phyloP scores from a whole-genome alignment of 306 rosid species.

The Fagus crenata region DNA sequence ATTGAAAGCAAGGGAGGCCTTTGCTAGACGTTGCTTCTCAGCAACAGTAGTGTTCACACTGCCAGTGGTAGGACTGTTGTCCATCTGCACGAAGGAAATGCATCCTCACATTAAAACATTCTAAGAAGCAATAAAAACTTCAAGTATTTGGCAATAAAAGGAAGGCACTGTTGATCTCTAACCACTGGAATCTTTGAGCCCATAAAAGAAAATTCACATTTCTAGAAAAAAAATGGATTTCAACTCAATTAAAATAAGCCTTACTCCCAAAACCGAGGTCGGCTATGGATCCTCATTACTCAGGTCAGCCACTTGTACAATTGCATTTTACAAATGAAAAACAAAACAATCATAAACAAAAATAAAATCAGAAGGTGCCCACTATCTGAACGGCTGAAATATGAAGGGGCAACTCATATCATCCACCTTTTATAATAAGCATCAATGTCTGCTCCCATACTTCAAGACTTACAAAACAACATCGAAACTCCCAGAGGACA shows the following conservation, averaged over 20 bases:
- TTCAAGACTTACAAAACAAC: background rate
- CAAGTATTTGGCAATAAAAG: background rate
- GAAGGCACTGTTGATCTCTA: background rate
- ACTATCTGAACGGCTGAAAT: background rate
- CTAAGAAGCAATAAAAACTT: constrained; percentile 12
- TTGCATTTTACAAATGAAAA: background rate
- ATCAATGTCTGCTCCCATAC: constrained; percentile 3
- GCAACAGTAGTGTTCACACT: constrained; percentile 77
- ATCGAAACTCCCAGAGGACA: background rate
- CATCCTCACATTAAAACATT: constrained; percentile 6
- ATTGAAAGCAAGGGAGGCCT: constrained; percentile 84
- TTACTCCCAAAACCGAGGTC: background rate
- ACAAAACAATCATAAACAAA: background rate
- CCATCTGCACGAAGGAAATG: constrained; percentile 66
- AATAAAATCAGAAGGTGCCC: background rate
- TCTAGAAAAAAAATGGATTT: background rate
- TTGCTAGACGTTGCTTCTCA: constrained; percentile 92
- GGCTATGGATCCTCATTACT: background rate
- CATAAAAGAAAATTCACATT: background rate
- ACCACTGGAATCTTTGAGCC: background rate
- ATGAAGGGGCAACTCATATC: background rate
- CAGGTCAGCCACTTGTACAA: background rate
- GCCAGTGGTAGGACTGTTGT: constrained; percentile 95
- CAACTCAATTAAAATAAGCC: constrained; percentile 9
- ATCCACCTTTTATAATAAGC: background rate